Evolutionary conservation across 108 stramenopile species (phyloP).

Genomic region (Skeletonema marinoi): DNA sequence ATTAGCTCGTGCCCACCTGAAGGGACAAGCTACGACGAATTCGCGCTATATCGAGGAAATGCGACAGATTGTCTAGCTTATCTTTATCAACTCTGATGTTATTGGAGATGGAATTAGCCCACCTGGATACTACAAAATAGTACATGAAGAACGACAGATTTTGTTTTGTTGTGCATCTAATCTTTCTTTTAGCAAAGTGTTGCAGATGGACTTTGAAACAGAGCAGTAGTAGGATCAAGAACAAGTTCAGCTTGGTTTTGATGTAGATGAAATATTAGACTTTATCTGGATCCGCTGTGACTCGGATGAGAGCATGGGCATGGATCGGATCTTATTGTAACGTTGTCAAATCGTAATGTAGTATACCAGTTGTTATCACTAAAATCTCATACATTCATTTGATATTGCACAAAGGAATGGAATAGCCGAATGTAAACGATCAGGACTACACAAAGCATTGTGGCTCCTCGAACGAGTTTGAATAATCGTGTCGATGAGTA

Average conservation of each 20-base stretch:
- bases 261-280: neutral
- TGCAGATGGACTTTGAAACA: conserved; percentile 12
- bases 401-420: neutral
- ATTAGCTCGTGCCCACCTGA: too few relatives aligned
- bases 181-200: conserved; percentile 2
- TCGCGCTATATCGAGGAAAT: too few relatives aligned
- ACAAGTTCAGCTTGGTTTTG: neutral
- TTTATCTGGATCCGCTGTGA: neutral
- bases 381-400: neutral
- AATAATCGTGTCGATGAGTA: neutral
- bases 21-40: too few relatives aligned
- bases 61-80: conserved; percentile 7
- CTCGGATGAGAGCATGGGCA: neutral
- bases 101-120: conserved; percentile 20
- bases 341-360: neutral
- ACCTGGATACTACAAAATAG: conserved; percentile 20
- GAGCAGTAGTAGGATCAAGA: conserved; percentile 13
- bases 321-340: neutral
- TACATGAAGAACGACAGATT: conserved; percentile 6
- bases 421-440: neutral
- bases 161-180: conserved; percentile 1
- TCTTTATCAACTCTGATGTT: conserved; percentile 17
- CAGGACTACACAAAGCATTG: neutral
- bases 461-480: neutral
- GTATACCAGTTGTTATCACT: neutral